Conservation (phyloP, 805 yeast genomes). For the Debaryomyces maramus region DNA sequence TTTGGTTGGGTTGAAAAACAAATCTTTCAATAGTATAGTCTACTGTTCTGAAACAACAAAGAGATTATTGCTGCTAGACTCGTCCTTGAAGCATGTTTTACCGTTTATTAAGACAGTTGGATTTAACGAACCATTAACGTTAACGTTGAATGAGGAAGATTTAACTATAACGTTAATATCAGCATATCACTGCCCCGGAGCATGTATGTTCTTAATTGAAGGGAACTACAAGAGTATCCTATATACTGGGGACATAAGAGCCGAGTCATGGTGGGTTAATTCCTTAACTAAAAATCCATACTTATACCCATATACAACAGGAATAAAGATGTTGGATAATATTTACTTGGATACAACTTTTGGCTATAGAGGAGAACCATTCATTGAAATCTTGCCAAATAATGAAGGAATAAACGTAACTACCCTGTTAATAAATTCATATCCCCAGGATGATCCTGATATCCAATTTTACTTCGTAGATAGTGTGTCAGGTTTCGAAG, state of each 20-base stretch:
- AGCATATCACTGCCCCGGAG: conserved; percentile 62
- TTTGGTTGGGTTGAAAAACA: conserved; percentile 44
- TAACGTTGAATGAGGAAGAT: conserved; percentile 13
- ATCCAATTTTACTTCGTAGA: conserved; percentile 44
- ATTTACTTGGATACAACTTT: conserved; percentile 59
- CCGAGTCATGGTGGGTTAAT: conserved; percentile 53
- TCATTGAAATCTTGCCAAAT: conserved; percentile 44
- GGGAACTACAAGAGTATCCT: conserved; percentile 34
- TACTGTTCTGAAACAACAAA: conserved; percentile 46
- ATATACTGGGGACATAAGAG: conserved; percentile 58
- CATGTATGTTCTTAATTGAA: conserved; percentile 53
- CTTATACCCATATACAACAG: conserved; percentile 42
- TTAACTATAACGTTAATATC: conserved; percentile 44
- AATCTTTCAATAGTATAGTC: conserved; percentile 39
- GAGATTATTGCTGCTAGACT: conserved; percentile 19
- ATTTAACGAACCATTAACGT: conserved; percentile 19
- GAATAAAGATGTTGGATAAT: conserved; percentile 36
- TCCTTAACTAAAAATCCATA: conserved; percentile 32
- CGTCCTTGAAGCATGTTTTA: conserved; percentile 16
- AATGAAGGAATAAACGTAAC: conserved; percentile 39
- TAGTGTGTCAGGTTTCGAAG: conserved; percentile 51
- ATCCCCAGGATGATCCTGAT: conserved; percentile 42
- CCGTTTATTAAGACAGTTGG: conserved; percentile 19
- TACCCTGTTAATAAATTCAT: conserved; percentile 33
- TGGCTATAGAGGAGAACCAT: conserved; percentile 50